Base-by-base conservation (phyloP, 1,284 basidiomycete species). In the Bondarzewia mesenterica region DNA sequence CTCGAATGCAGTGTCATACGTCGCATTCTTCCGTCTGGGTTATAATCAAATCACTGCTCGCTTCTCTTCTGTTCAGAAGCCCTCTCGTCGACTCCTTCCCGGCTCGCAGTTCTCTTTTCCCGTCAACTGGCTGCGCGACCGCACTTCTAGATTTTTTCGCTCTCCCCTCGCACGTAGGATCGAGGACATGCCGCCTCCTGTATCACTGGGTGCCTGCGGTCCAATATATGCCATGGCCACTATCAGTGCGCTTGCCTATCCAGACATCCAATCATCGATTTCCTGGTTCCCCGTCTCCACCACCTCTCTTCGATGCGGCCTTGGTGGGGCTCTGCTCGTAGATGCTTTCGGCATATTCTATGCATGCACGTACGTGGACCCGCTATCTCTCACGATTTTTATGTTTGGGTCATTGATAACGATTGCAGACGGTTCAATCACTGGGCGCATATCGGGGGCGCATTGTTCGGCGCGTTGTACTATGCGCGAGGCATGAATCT, bases 311-410 rank as follows among this genome's bases (percentile, higher is more conserved):
- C 82, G 85, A 29, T 74, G 74, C 48, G 91, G 85, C 37, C 82
- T 93, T n/a, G 75, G 74, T 7, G 83, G 77, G 1, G 60, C 93
- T 52, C 70, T 95, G 7, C 57, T 75, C 8, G 52, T 89, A 7
- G 93, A 95, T 66, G 58, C 84, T 0, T 58, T 92, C 15, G 93
- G 92, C 14, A 69, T 84, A 15, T 57, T 89, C 42, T 71, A 86
- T 21, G 87, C 93, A 4, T 95, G 93, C 92, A 79, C 74, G 87
- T 89, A 56, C 62, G 81, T n/a, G n/a, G n/a, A n/a, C n/a, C n/a
- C n/a, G n/a, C n/a, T n/a, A n/a, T n/a, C n/a, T n/a, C n/a, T n/a
- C n/a, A n/a, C n/a, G n/a, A n/a, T n/a, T n/a, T 37, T 37, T 5
- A 37, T 37, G 15, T 37, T 8, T 45, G 23, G 25, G 5, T 15